Base-by-base conservation (phyloP, 2,329 filamentous ascomycete species). In the Coniochaeta ligniaria region DNA sequence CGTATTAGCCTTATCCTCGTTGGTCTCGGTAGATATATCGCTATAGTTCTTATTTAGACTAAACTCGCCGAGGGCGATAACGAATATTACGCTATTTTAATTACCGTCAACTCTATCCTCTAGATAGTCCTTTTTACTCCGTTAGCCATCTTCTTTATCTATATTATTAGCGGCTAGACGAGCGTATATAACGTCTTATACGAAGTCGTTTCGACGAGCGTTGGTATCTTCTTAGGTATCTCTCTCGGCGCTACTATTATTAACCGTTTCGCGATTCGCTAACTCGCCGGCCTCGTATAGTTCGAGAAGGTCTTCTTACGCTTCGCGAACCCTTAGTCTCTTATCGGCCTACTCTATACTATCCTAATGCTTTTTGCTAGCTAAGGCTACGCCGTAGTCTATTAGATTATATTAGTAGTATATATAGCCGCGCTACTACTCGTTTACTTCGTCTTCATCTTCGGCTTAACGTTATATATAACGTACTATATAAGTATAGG, bases 311-410 rank as follows among this genome's bases (percentile, higher is more conserved):
- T 82, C 3, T 95, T 96, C 71, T 71, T 96, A 17, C 83, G 81
- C 36, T 86, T 83, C 70, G 78, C 86, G 22, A 2, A 83, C 85
- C 92, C 92, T 0, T 88, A 85, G 80, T 95, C 91, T 0, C 80
- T 96, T 2, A 84, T 96, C 65, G 92, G 92, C 0, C 80, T 97
- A 6, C 76, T 96, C 0, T 96, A 93, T 76, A 96, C 92, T 1
- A 95, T 96, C 66, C 73, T 95, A 7, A 86, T 96, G 1, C 80
- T 96, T 2, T 96, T 96, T 92, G 0, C 88, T 84, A 80, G 94
- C 90, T 92, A 96, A 70, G 91, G 92, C 2, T 75, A 76, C 24
- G 85, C 87, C 57, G 90, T 95, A 1, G 88, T 94, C 1, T 84
- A 91, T 65, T 91, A 96, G 73, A 90, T 96, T 62, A 88, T 92